These are phyloP conservation scores for Dryas alaskensis DNA, from an alignment of 306 rosid genomes.

Conservation along the genomic window DNA sequence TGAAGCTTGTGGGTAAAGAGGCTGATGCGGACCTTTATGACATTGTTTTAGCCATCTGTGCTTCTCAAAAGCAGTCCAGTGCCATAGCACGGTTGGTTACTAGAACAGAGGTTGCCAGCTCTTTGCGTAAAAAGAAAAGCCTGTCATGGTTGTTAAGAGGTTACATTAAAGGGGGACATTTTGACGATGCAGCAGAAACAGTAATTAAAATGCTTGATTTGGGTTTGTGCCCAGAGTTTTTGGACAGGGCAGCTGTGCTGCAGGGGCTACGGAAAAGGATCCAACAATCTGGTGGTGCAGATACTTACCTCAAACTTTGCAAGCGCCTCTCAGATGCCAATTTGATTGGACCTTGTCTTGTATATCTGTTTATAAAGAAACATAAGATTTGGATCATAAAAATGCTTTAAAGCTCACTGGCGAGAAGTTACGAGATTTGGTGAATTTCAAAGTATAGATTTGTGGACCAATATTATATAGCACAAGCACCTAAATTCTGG, in stretches of 20 bases:
- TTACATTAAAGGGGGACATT: conserved; percentile 89
- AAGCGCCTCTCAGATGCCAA: conserved; percentile 71
- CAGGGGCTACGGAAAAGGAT: conserved; percentile 76
- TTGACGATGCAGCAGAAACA: conserved; percentile 74
- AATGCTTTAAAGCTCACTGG: conserved; percentile 48
- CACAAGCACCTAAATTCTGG: conserved; percentile 31
- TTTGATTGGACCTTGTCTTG: conserved; percentile 73
- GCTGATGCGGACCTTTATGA: conserved; percentile 77
- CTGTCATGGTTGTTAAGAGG: conserved; percentile 93
- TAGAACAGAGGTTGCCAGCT: conserved; percentile 58
- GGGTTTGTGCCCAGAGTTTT: conserved; percentile 70
- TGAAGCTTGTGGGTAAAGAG: conserved; percentile 92
- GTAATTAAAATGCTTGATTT: conserved; percentile 74
- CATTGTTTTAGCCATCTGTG: conserved; percentile 90
- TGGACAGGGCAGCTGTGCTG: conserved; percentile 82
- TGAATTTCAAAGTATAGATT: conserved; percentile 16
- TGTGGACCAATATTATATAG: conserved; percentile 4
- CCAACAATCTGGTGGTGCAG: conserved; percentile 52
- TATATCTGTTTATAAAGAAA: conserved; percentile 75
- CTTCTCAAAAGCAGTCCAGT: conserved; percentile 69
- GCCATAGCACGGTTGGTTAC: conserved; percentile 68
- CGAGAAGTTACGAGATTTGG: conserved; percentile 12
- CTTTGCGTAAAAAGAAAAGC: conserved; percentile 68
- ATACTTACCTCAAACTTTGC: conserved; percentile 72
- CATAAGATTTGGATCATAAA: conserved; percentile 81